A percentile compares a stretch with the other conserved stretches of the same genome.
These are phyloP conservation scores for Rhizoclosmatium globosum DNA, from an alignment of 192 early-diverging fungal genomes.

Conservation along the genomic window DNA sequence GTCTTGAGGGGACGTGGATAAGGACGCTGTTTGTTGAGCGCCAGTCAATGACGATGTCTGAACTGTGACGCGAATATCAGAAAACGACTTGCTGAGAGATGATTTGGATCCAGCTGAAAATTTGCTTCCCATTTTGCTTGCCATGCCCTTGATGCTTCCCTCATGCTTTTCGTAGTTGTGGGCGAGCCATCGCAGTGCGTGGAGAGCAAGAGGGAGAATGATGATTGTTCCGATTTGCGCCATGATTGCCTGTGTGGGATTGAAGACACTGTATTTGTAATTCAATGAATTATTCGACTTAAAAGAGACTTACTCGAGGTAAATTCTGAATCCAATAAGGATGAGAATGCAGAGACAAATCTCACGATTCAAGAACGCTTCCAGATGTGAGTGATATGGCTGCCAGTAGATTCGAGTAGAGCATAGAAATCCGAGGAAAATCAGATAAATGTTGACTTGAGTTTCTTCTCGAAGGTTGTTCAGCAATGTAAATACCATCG, in stretches of 20 bases:
- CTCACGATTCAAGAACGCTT: conserved; percentile 38
- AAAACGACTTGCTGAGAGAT: no score
- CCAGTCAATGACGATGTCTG: no score
- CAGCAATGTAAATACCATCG: conserved; percentile 28
- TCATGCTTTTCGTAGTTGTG: conserved; percentile 23
- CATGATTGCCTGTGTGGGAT: neutral
- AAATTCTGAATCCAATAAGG: conserved; percentile 17
- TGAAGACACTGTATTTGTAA: no score
- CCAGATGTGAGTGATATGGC: conserved; percentile 26
- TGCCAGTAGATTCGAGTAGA: conserved; percentile 29
- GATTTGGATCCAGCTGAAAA: no score
- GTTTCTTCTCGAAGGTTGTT: conserved; percentile 1
- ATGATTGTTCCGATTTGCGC: conserved; percentile 10
- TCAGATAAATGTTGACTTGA: conserved; percentile 21
- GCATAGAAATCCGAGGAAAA: conserved; percentile 29
- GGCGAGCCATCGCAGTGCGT: conserved; percentile 11
- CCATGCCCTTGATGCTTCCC: neutral
- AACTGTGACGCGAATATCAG: no score
- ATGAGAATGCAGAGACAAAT: conserved; percentile 25
- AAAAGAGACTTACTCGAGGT: no score
- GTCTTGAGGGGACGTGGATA: no score
- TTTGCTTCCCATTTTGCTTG: neutral
- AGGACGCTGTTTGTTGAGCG: no score
- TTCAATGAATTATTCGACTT: no score
- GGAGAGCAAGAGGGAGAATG: conserved; percentile 7